These are phyloP conservation scores for Microcos paniculata DNA, from an alignment of 345 rosid genomes.

Conservation along the genomic window DNA sequence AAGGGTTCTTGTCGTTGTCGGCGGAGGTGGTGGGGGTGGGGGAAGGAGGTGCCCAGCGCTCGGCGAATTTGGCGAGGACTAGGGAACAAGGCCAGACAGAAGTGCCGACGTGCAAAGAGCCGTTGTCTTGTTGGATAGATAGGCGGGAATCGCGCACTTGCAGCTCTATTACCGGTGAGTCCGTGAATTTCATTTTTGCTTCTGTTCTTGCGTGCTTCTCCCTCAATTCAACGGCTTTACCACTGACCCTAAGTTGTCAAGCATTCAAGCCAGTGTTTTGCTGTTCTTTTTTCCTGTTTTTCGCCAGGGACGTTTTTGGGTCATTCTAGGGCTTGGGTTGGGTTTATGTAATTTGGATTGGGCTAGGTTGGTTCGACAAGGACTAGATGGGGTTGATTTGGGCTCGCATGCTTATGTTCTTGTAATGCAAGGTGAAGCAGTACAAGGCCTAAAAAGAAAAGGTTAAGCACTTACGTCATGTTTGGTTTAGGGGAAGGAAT, in stretches of 20 bases:
- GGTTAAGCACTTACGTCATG: too few relatives aligned
- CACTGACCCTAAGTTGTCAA: not conserved
- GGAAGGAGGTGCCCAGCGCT: constrained; percentile 66
- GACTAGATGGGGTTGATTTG: not conserved
- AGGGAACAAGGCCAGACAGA: constrained; percentile 94
- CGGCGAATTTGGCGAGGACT: constrained; percentile 86
- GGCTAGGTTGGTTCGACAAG: not conserved
- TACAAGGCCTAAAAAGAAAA: too few relatives aligned
- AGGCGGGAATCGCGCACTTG: constrained; percentile 53
- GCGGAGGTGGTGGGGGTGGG: constrained; percentile 14
- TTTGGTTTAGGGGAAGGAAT: too few relatives aligned
- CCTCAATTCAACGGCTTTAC: not conserved
- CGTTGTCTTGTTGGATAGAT: constrained; percentile 82
- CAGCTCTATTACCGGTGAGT: constrained; percentile 84
- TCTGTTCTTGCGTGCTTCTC: not conserved
- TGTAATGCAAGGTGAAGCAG: too few relatives aligned
- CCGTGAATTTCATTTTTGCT: constrained; percentile 75
- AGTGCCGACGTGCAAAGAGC: constrained; percentile 86
- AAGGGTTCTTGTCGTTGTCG: constrained; percentile 33
- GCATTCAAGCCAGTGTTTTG: not conserved
- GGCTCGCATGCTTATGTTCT: too few relatives aligned
- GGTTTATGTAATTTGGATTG: not conserved
- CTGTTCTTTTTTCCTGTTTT: not conserved
- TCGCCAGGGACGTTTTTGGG: too few relatives aligned
- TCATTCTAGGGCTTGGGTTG: not conserved